These are phyloP conservation scores for Nakazawaea molendinolei DNA, from an alignment of 805 yeast species.

Conservation along the genomic window DNA sequence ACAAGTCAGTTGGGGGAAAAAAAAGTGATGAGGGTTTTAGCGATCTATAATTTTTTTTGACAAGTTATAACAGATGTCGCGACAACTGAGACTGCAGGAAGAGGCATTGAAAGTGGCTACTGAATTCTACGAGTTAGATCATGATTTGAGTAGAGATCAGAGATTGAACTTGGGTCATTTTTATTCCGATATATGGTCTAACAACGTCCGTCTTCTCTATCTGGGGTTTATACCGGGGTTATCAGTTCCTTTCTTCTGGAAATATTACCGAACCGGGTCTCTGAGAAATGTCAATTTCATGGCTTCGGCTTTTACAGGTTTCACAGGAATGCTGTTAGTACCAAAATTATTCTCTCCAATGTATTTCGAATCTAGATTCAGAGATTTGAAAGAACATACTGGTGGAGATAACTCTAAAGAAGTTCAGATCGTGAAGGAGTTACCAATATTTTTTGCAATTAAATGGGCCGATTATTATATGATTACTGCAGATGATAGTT, in stretches of 20 bases:
- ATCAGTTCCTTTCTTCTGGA: slow-evolving; percentile 34
- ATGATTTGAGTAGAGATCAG: slow-evolving; percentile 32
- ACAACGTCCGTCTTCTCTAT: slow-evolving; percentile 32
- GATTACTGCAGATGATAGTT: slow-evolving; percentile 44
- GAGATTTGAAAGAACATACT: slow-evolving; percentile 19
- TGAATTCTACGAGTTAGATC: slow-evolving; percentile 44
- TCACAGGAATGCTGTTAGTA: slow-evolving; percentile 28
- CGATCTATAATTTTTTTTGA: too few relatives aligned
- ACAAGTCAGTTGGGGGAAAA: too few relatives aligned
- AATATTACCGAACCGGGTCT: slow-evolving; percentile 26
- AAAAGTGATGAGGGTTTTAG: too few relatives aligned
- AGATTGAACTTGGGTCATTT: slow-evolving; percentile 33
- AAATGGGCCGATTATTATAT: slow-evolving; percentile 49
- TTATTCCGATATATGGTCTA: slow-evolving; percentile 28
- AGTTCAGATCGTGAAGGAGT: slow-evolving; percentile 16
- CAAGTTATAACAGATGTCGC: too few relatives aligned
- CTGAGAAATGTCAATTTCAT: slow-evolving; percentile 33
- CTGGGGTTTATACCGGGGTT: slow-evolving; percentile 34
- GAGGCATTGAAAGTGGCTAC: slow-evolving; percentile 37
- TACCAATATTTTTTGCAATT: slow-evolving; percentile 20
- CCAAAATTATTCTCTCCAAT: slow-evolving; percentile 25
- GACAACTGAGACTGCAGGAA: slow-evolving; percentile 11
- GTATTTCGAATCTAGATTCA: slow-evolving; percentile 27
- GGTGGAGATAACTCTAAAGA: slow-evolving; percentile 20
- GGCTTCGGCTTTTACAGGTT: slow-evolving; percentile 34